A percentile compares a stretch with the other conserved stretches of the same genome.
These are phyloP conservation scores for Cotoneaster glaucophyllus DNA, from an alignment of 306 rosid genomes.

Conservation along the genomic window DNA sequence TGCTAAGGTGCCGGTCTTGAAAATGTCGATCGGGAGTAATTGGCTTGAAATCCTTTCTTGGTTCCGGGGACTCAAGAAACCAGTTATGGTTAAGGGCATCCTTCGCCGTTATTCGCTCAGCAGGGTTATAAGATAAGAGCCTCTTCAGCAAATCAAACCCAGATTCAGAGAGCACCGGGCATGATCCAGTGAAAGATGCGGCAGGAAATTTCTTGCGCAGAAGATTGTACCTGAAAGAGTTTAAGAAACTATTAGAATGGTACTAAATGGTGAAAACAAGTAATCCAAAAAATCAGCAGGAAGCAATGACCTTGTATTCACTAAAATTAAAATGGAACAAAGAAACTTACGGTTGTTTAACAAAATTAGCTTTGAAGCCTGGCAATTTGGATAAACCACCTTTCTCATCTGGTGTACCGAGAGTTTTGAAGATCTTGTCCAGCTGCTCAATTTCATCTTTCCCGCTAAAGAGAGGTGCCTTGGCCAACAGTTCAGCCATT, in stretches of 20 bases:
- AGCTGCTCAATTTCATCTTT: conserved; percentile 82
- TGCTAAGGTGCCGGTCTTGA: conserved; percentile 37
- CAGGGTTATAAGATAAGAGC: conserved; percentile 68
- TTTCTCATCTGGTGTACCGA: conserved; percentile 76
- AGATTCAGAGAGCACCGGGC: conserved; percentile 62
- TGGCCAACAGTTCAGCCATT: conserved; percentile 80
- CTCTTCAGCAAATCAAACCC: conserved; percentile 81
- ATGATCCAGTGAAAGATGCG: conserved; percentile 68
- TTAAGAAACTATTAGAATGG: not conserved
- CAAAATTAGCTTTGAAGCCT: conserved; percentile 56
- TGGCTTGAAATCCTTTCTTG: conserved; percentile 51
- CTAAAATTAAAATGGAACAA: not conserved
- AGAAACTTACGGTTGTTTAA: conserved; percentile 61
- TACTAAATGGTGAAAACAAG: not conserved
- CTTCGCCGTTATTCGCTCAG: conserved; percentile 70
- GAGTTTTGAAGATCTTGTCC: conserved; percentile 69
- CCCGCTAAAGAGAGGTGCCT: conserved; percentile 75
- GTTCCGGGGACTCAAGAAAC: conserved; percentile 75
- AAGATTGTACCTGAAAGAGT: conserved; percentile 47
- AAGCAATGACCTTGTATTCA: not conserved
- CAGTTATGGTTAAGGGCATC: conserved; percentile 82
- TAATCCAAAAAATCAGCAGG: not conserved
- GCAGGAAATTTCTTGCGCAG: conserved; percentile 83
- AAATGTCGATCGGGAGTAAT: conserved; percentile 39
- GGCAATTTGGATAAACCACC: conserved; percentile 65